Percentiles rank a stretch among this genome's conserved stretches.
These are phyloP conservation scores for Amphibolis antarctica DNA, from an alignment of 106 monocot species.

Conservation along the genomic window DNA sequence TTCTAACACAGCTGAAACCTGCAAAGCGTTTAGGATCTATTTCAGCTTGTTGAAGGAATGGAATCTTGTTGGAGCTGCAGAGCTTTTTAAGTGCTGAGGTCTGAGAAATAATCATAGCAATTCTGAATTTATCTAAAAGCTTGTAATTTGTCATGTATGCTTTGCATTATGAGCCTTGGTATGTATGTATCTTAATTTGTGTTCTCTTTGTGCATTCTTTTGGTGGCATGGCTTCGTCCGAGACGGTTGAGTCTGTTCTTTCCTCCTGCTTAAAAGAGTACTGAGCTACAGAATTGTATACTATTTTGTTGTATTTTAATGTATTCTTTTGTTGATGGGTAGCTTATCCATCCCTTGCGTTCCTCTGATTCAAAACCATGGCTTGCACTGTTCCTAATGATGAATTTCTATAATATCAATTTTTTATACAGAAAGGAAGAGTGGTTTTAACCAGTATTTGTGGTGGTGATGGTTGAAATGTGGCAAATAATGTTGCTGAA, in stretches of 20 bases:
- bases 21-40: not conserved
- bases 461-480: too few species aligned
- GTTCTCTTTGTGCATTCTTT: not conserved
- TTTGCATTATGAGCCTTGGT: not conserved
- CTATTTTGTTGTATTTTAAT: not conserved
- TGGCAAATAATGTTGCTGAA: too few species aligned
- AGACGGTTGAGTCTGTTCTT: not conserved
- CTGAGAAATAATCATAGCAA: not conserved
- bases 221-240: not conserved
- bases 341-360: too few species aligned
- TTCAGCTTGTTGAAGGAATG: not conserved
- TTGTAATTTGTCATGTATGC: not conserved
- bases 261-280: not conserved
- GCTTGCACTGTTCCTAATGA: too few species aligned
- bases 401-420: too few species aligned
- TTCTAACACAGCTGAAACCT: not conserved
- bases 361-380: too few species aligned
- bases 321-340: too few species aligned
- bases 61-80: not conserved
- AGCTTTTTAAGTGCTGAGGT: not conserved
- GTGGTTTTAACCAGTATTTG: too few species aligned
- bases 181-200: not conserved
- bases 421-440: too few species aligned
- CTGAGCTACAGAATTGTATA: not conserved
- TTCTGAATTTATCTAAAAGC: not conserved